These are phyloP conservation scores for Fusarium tupiense DNA, from an alignment of 2,329 filamentous ascomycete genomes.

Conservation along the genomic window DNA sequence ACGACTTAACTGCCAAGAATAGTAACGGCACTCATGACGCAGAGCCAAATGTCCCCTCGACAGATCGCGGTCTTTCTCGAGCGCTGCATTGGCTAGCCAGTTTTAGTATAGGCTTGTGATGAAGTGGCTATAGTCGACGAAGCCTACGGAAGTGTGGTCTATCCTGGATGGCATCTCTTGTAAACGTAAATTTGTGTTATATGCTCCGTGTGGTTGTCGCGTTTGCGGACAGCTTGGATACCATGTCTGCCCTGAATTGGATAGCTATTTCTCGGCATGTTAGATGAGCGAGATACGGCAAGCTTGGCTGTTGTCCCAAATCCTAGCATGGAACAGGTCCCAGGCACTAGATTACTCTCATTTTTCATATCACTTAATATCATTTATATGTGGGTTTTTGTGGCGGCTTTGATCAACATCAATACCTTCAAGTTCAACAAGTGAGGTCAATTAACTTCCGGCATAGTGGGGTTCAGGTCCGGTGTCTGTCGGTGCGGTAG, in stretches of 20 bases:
- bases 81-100: not conserved
- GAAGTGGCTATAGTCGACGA: not conserved
- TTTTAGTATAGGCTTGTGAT: not conserved
- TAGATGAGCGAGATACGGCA: not conserved
- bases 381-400: rapidly evolving
- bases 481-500: not conserved
- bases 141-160: rapidly evolving
- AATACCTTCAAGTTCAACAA: not conserved
- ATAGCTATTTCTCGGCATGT: not conserved
- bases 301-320: too few relatives aligned
- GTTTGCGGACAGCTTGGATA: not conserved
- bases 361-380: rapidly evolving
- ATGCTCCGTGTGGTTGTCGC: rapidly evolving
- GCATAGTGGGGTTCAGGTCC: not conserved
- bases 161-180: rapidly evolving
- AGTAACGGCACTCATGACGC: rapidly evolving
- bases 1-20: rapidly evolving
- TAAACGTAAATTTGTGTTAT: rapidly evolving
- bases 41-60: too few relatives aligned
- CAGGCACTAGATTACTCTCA: rapidly evolving
- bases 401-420: rapidly evolving
- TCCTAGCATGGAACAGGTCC: too few relatives aligned
- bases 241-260: not conserved
- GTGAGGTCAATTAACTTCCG: not conserved
- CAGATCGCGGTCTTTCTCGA: not conserved